Conservation (phyloP, 2,329 filamentous ascomycete species). For the Fusarium drepaniforme region DNA sequence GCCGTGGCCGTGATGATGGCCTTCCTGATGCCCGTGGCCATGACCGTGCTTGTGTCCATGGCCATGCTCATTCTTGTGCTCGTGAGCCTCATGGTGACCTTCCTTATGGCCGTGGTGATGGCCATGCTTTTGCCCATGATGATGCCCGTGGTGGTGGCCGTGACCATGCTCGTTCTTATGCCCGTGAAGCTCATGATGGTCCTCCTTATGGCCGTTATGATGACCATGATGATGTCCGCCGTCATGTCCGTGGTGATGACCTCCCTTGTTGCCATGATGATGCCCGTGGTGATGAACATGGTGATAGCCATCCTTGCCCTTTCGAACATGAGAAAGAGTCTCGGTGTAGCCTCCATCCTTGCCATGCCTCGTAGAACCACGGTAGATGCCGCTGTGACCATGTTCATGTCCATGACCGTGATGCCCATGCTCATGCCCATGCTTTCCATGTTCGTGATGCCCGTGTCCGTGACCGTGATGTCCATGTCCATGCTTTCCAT, state of each 20-base stretch:
- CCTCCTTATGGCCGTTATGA: not conserved
- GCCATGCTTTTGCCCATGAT: not conserved
- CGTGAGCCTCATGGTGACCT: not conserved
- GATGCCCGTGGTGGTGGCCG: not conserved
- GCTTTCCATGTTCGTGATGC: not conserved
- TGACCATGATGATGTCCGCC: not conserved
- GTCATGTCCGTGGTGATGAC: not conserved
- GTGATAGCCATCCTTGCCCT: not conserved
- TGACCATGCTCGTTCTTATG: not conserved
- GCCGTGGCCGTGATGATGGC: not conserved
- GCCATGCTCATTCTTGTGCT: not conserved
- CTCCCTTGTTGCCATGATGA: not conserved
- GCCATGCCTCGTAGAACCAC: not conserved
- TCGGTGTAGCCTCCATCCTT: not conserved
- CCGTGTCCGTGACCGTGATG: not conserved
- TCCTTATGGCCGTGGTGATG: not conserved
- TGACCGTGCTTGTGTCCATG: not conserved
- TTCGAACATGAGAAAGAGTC: not conserved
- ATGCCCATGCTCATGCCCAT: slow-evolving; percentile 7
- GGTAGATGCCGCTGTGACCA: too few relatives aligned
- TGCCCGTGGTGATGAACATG: not conserved
- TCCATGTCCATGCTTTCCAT: not conserved
- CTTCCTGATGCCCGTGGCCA: not conserved
- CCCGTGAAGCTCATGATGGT: not conserved
- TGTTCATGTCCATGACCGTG: not conserved